Base-by-base conservation (phyloP, 768 basidiomycete genomes). In the Peribolospora kevripleyi region DNA sequence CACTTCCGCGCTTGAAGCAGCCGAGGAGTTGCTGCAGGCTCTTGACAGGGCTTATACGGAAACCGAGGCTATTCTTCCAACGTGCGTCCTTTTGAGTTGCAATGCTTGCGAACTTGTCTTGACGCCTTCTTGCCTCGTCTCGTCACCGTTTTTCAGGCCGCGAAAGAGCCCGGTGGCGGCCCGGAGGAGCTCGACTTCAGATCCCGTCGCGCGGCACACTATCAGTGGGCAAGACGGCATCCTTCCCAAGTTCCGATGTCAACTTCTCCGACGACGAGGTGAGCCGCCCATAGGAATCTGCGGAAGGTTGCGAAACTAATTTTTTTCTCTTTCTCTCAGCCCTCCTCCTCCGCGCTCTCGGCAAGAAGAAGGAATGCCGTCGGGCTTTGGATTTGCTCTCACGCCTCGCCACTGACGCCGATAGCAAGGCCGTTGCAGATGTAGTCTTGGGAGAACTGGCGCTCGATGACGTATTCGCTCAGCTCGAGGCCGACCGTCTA, bases 401-500 rank as follows among this genome's bases (percentile, higher is more conserved):
- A 13, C 9, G 2, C 36, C 9, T 46, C 50, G 45, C 42, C 37
- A 37, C 25, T 43, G 5, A 41, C 9, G 51, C 39, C 9, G 57
- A 0, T 5, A 50, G 10, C 42, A 55, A 88, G 82, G 79, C 79
- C 7, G 81, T 84, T 63, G 79, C 84, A 63, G 75, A 76, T 60
- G 73, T 75, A 3, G 68, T 93, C 0, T 73, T 84, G 63, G 88
- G 81, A 0, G 79, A 76, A 59, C 68, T 91, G n/a, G 79, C 78
- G 0, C 68, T 95, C 39, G 77, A 83, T 53, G 75, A 79, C 38
- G 82, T 81, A 1, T 79, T 88, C 60, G 73, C 74, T 43, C 78
- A 77, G 6, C 85, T 91, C 70, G 76, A 76, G 41, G 73, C 77
- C 0, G 88, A 95, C 64, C 82, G 93, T 71, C 83, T 88, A 65